Conservation (phyloP, 1,139 yeast genomes). For the Saccharomyces hybrid region DNA sequence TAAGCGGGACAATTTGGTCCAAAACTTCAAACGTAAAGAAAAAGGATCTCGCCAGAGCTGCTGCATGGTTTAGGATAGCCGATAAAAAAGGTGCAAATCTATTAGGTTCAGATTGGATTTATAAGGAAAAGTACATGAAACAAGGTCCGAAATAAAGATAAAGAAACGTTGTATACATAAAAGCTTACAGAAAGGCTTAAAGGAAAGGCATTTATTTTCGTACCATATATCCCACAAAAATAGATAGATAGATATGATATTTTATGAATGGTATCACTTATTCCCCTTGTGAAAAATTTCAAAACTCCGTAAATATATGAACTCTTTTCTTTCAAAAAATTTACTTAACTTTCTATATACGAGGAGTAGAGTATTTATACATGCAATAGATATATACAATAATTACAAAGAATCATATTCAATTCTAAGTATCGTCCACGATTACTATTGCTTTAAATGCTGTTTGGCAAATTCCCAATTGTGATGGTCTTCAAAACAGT, state of each 20-base stretch:
- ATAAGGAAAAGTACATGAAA: slow-evolving; percentile 53
- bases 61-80: slow-evolving; percentile 64
- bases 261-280: neutral
- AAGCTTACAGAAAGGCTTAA: neutral
- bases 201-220: neutral
- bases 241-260: neutral
- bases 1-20: slow-evolving; percentile 65
- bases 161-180: neutral
- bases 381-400: neutral
- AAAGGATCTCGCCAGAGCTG: slow-evolving; percentile 57
- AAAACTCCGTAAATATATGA: neutral
- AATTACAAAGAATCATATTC: neutral
- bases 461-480: slow-evolving; percentile 33
- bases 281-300: neutral
- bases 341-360: neutral
- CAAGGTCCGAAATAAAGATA: neutral
- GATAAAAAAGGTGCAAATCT: slow-evolving; percentile 57
- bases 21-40: slow-evolving; percentile 49
- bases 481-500: slow-evolving; percentile 56
- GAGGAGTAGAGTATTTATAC: neutral
- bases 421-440: neutral
- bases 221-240: neutral
- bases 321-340: neutral
- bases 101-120: slow-evolving; percentile 73
- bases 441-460: neutral